phyloP scores from a whole-genome alignment of 2,329 filamentous ascomycete species.

The Tolypocladium pustulatum region DNA sequence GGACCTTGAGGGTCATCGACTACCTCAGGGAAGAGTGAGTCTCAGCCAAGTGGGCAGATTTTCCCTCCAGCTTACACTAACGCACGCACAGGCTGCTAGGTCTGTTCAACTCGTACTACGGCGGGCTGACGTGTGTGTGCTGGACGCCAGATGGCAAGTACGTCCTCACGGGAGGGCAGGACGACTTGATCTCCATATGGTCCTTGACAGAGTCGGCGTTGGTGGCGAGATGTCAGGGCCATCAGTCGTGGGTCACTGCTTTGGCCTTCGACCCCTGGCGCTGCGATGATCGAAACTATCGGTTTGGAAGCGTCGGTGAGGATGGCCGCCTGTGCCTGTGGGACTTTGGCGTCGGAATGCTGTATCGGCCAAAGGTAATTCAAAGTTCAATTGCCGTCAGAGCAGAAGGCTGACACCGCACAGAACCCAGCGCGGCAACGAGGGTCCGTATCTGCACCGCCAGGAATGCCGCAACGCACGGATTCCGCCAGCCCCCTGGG shows the following conservation, averaged over 20 bases:
- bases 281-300: slow-evolving; percentile 89
- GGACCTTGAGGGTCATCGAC: slow-evolving; percentile 80
- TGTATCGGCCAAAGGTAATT: slow-evolving; percentile 68
- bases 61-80: slow-evolving; percentile 4
- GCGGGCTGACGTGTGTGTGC: slow-evolving; percentile 82
- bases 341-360: slow-evolving; percentile 97
- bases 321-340: slow-evolving; percentile 84
- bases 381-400: background rate
- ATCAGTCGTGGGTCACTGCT: slow-evolving; percentile 89
- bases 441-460: slow-evolving; percentile 41
- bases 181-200: slow-evolving; percentile 96
- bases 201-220: slow-evolving; percentile 73
- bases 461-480: slow-evolving; percentile 37
- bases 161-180: slow-evolving; percentile 87
- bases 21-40: slow-evolving; percentile 80
- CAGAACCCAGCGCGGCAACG: slow-evolving; percentile 27
- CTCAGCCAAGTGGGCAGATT: background rate
- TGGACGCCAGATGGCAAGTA: slow-evolving; percentile 98
- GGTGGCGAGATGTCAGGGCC: slow-evolving; percentile 86
- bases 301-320: slow-evolving; percentile 92
- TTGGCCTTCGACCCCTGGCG: slow-evolving; percentile 96
- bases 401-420: background rate
- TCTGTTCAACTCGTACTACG: slow-evolving; percentile 85
- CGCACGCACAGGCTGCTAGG: slow-evolving; percentile 56
- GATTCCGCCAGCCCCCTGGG: slow-evolving; percentile 53